Evolutionary conservation across 2,329 filamentous ascomycete genomes (phyloP).

Genomic region (Alternaria brassicae): DNA sequence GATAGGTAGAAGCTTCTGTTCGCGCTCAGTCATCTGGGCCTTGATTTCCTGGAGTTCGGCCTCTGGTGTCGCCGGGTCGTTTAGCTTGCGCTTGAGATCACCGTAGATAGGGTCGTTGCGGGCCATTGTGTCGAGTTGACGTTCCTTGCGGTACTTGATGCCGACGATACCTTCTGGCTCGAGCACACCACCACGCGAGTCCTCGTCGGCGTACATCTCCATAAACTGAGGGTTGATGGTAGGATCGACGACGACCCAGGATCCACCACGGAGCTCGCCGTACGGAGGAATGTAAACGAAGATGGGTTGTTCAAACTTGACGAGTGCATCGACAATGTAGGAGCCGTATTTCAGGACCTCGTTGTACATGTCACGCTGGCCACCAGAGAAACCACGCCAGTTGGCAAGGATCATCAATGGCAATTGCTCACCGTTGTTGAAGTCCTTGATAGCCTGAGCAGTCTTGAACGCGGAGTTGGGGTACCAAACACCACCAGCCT

Average conservation of each 20-base stretch:
- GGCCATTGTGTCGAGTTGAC: constrained; percentile 96
- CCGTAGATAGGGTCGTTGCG: constrained; percentile 87
- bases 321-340: constrained; percentile 96
- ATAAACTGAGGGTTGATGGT: constrained; percentile 96
- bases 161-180: constrained; percentile 98
- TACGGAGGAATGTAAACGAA: constrained; percentile 98
- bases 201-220: constrained; percentile 99
- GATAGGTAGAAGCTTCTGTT: constrained; percentile 87
- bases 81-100: constrained; percentile 79
- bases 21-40: constrained; percentile 80
- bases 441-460: constrained; percentile 96
- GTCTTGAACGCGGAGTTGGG: constrained; percentile 99
- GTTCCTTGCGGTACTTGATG: constrained; percentile 98
- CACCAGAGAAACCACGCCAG: constrained; percentile 99
- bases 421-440: constrained; percentile 98
- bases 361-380: constrained; percentile 99
- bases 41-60: constrained; percentile 83
- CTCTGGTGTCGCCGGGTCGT: constrained; percentile 70
- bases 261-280: constrained; percentile 96
- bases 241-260: constrained; percentile 98
- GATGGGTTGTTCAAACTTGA: constrained; percentile 98
- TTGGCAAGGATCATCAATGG: constrained; percentile 99
- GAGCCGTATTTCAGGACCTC: constrained; percentile 99
- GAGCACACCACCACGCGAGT: constrained; percentile 93
- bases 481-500: constrained; percentile 99